Evolutionary conservation across 2,329 filamentous ascomycete genomes (phyloP).

Genomic region (Clarireedia hainanense): DNA sequence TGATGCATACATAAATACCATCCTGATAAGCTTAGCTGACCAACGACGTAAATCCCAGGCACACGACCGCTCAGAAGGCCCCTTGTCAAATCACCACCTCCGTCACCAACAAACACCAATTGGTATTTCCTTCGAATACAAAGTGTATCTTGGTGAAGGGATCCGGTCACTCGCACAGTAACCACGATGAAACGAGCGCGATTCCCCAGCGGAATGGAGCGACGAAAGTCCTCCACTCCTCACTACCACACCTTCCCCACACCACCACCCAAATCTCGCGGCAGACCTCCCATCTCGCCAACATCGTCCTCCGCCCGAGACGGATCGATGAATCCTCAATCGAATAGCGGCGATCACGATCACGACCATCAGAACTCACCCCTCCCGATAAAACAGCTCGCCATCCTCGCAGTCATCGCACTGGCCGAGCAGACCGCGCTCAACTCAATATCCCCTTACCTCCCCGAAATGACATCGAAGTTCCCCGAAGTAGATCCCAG

Average conservation of each 20-base stretch:
- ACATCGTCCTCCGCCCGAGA: conserved; percentile 28
- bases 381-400: conserved; percentile 73
- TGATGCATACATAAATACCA: too few species aligned
- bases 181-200: conserved; percentile 1
- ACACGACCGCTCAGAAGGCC: background rate
- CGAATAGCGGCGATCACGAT: conserved; percentile 30
- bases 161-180: background rate
- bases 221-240: conserved; percentile 36
- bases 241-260: conserved; percentile 80
- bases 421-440: conserved; percentile 92
- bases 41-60: background rate
- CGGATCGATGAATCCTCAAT: conserved; percentile 25
- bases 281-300: conserved; percentile 31
- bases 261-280: conserved; percentile 59
- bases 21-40: too few species aligned
- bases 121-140: background rate
- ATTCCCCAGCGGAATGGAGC: conserved; percentile 17
- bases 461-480: conserved; percentile 81
- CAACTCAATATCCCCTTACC: conserved; percentile 92
- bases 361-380: conserved; percentile 44
- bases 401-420: conserved; percentile 78
- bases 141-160: too few species aligned
- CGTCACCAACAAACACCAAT: background rate
- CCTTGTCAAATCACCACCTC: background rate
- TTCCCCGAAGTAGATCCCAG: conserved; percentile 71